Conservation (phyloP, 805 yeast genomes). For the Candida maris region DNA sequence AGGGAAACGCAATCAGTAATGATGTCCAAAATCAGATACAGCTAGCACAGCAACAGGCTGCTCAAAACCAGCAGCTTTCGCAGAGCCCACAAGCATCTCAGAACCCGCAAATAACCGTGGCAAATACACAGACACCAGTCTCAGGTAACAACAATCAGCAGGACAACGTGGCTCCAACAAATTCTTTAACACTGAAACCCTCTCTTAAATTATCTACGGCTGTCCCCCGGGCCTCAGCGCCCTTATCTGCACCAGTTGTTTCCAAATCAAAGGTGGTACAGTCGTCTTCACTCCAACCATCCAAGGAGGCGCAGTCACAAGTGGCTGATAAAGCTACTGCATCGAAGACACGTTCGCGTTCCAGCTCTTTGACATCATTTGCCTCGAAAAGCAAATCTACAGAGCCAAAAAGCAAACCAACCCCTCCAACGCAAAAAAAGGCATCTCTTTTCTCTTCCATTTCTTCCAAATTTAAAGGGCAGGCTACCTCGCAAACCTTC, state of each 20-base stretch:
- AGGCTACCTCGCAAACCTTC: slow-evolving; percentile 10
- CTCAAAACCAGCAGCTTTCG: slow-evolving; percentile 3
- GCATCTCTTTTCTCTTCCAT: slow-evolving; percentile 31
- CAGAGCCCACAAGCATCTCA: no score
- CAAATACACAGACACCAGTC: not conserved
- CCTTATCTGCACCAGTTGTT: not conserved
- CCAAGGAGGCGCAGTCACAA: not conserved
- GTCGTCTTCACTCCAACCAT: slow-evolving; percentile 2
- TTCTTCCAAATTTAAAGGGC: slow-evolving; percentile 32
- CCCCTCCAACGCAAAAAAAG: slow-evolving; percentile 15
- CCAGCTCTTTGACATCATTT: slow-evolving; percentile 16
- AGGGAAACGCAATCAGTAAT: slow-evolving; percentile 28
- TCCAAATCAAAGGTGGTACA: slow-evolving; percentile 3
- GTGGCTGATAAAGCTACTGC: not conserved
- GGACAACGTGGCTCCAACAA: not conserved
- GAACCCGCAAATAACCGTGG: slow-evolving; percentile 1
- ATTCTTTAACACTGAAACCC: slow-evolving; percentile 2
- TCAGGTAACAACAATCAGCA: not conserved
- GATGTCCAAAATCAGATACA: slow-evolving; percentile 31
- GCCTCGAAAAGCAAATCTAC: slow-evolving; percentile 11
- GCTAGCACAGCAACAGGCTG: slow-evolving; percentile 28
- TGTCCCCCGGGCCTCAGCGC: not conserved
- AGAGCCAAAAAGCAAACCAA: slow-evolving; percentile 17
- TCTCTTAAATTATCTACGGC: slow-evolving; percentile 4
- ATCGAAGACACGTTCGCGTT: slow-evolving; percentile 8